Evolutionary conservation across 2,329 filamentous ascomycete species (phyloP).

Genomic region (Cladosporium sp.): DNA sequence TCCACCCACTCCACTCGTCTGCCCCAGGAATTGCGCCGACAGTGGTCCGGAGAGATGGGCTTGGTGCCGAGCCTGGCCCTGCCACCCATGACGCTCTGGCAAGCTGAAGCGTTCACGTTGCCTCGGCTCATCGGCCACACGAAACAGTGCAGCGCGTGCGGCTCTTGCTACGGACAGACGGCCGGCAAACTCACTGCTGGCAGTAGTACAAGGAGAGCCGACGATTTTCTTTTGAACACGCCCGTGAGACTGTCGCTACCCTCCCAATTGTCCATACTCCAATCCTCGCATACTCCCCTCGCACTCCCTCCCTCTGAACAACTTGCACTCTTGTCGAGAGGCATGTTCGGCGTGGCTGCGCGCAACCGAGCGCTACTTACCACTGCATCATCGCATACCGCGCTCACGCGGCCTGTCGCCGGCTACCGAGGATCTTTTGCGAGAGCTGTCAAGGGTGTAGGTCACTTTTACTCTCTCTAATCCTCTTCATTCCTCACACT

Average conservation of each 20-base stretch:
- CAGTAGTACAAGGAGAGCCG: neutral
- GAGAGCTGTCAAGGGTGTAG: slow-evolving; percentile 10
- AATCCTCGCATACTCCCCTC: neutral
- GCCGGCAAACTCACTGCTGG: neutral
- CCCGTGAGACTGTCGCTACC: too few relatives aligned
- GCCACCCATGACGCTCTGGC: neutral
- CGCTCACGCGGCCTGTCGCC: slow-evolving; percentile 8
- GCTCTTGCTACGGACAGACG: slow-evolving; percentile 3
- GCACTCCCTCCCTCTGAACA: neutral
- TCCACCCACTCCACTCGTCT: neutral
- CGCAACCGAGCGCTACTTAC: slow-evolving; percentile 21
- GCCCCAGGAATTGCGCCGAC: neutral
- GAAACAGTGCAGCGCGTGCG: slow-evolving; percentile 5
- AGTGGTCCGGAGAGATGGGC: neutral
- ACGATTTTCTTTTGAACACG: neutral
- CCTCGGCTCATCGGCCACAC: slow-evolving; percentile 5
- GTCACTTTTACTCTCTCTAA: neutral
- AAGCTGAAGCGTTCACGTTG: neutral
- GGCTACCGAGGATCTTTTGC: slow-evolving; percentile 13
- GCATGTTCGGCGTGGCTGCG: slow-evolving; percentile 26
- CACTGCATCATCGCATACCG: slow-evolving; percentile 11
- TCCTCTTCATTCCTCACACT: neutral
- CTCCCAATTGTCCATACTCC: neutral
- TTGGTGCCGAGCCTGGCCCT: neutral
- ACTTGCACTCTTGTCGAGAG: slow-evolving; percentile 3